Base-by-base conservation (phyloP, 2,329 filamentous ascomycete genomes). In the Lizonia empirigonia region DNA sequence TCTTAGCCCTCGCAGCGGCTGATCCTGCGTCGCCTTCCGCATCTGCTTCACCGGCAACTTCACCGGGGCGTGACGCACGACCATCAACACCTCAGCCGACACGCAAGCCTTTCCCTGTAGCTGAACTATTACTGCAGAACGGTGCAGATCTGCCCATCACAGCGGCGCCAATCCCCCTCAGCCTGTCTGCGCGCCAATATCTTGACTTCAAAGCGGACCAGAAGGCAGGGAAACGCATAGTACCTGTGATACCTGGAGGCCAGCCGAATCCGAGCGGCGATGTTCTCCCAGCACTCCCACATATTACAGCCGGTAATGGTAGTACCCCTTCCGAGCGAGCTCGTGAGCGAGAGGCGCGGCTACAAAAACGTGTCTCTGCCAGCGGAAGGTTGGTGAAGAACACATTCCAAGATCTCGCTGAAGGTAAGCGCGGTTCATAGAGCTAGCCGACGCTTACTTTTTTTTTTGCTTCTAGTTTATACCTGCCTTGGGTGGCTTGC, bases 81-180 rank as follows among this genome's bases (percentile, higher is more conserved):
- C 62, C 65, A 19, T 50, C 59, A 68, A 82, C 67, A 39, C 76
- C 72, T 5, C 73, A 50, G 73, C 74, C 63, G 23, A 16, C 37
- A 8, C 67, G 77, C 27, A 78, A 78, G 63, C 62, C 92, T 0
- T 99, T 99, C 70, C 87, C 94, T 0, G 81, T 97, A 33, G 94
- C 94, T 12, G 94, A 99, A 72, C 77, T 99, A 52, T 81, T 99
- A 12, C 80, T 96, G 12, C 95, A 97, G 64, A 97, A 99, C 67
- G 94, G 94, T 13, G 92, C 92, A 3, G 89, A 96, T 56, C 88
- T 97, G 26, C 93, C 94, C 0, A 69, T 78, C 1, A 78, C 85
- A 2, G 80, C 89, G 53, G 90, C 92, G 0, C 88, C 90, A 0
- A 92, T 97, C 60, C 91, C 91, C 1, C 81, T 99, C 9, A 91